Evolutionary conservation across 2,329 filamentous ascomycete species (phyloP).

Genomic region (Verticillium dahliae): DNA sequence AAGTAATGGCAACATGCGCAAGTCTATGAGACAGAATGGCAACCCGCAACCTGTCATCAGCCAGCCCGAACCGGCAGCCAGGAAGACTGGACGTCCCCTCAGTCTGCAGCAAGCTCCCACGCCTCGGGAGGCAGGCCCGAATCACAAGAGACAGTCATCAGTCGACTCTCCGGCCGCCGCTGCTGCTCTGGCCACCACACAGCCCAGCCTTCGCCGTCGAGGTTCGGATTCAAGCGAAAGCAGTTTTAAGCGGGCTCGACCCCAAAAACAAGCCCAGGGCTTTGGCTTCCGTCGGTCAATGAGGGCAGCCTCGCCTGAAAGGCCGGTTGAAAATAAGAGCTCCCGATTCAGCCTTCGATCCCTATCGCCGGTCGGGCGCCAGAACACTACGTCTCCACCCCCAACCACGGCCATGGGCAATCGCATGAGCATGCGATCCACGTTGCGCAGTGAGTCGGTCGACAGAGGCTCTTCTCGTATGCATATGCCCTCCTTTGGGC

Average conservation of each 20-base stretch:
- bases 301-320: conserved; percentile 42
- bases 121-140: not conserved
- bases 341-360: conserved; percentile 61
- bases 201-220: conserved; percentile 39
- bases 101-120: conserved; percentile 4
- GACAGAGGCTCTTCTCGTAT: conserved; percentile 27
- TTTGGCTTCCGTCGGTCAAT: conserved; percentile 68
- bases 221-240: conserved; percentile 67
- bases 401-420: conserved; percentile 33
- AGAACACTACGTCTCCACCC: conserved; percentile 36
- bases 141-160: conserved; percentile 1
- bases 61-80: not conserved
- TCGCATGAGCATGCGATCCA: conserved; percentile 30
- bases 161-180: conserved; percentile 8
- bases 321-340: conserved; percentile 20
- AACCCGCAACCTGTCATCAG: not conserved
- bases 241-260: conserved; percentile 67
- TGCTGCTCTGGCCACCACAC: conserved; percentile 12
- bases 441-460: conserved; percentile 34
- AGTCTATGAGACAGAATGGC: conserved; percentile 14
- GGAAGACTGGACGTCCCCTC: not conserved
- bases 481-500: conserved; percentile 36
- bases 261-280: conserved; percentile 33
- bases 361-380: conserved; percentile 47
- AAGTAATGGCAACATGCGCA: conserved; percentile 19